Percentiles rank a stretch among this genome's conserved stretches.
These are phyloP conservation scores for Fulvia fulva DNA, from an alignment of 2,329 filamentous ascomycete genomes.

Conservation along the genomic window DNA sequence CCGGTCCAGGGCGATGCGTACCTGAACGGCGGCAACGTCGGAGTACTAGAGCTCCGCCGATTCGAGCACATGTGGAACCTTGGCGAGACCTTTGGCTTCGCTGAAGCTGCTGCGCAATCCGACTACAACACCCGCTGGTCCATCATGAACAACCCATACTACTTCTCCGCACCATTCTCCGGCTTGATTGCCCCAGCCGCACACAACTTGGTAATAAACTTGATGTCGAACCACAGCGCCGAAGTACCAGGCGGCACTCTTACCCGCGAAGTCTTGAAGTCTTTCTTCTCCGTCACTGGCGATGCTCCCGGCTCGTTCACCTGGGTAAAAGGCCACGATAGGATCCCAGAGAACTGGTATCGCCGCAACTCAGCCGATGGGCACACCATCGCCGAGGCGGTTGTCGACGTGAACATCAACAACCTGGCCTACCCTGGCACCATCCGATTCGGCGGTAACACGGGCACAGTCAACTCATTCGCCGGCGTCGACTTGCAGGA, in stretches of 20 bases:
- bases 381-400: slow-evolving; percentile 16
- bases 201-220: slow-evolving; percentile 25
- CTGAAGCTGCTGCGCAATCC: slow-evolving; percentile 12
- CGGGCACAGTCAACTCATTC: no score
- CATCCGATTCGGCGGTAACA: slow-evolving; percentile 36
- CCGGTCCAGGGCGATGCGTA: slow-evolving; percentile 23
- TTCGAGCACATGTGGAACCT: not conserved
- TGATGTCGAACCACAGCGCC: slow-evolving; percentile 26
- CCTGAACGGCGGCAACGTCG: slow-evolving; percentile 17
- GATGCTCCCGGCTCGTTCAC: slow-evolving; percentile 23
- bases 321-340: slow-evolving; percentile 25
- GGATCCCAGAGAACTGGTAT: slow-evolving; percentile 31
- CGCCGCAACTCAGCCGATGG: slow-evolving; percentile 10
- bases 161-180: slow-evolving; percentile 29
- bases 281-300: slow-evolving; percentile 22
- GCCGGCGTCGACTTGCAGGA: slow-evolving; percentile 33
- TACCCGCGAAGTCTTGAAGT: slow-evolving; percentile 17
- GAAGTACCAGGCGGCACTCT: slow-evolving; percentile 22
- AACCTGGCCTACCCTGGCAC: slow-evolving; percentile 24
- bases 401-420: slow-evolving; percentile 11
- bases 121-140: slow-evolving; percentile 15
- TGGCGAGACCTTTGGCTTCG: slow-evolving; percentile 10
- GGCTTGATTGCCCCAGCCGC: slow-evolving; percentile 24
- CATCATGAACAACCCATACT: slow-evolving; percentile 30
- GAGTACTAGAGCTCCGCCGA: slow-evolving; percentile 15